These are phyloP conservation scores for Pichia sp. DNA, from an alignment of 1,139 yeast genomes.

Conservation along the genomic window DNA sequence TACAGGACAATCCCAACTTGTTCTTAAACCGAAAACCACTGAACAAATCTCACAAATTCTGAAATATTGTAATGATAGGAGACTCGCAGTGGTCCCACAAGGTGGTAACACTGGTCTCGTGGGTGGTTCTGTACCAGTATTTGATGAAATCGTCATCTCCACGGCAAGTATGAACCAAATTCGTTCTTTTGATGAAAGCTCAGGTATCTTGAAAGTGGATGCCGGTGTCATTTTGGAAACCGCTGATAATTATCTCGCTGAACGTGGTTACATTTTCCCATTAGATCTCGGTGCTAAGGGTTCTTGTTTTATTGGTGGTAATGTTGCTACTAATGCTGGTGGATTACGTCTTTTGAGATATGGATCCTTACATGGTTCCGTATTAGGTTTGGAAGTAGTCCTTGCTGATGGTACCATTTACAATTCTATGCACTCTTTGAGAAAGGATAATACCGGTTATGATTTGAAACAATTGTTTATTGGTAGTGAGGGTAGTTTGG, in stretches of 20 bases:
- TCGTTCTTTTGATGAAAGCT: constrained; percentile 71
- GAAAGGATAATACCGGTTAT: constrained; percentile 93
- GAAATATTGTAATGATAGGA: constrained; percentile 72
- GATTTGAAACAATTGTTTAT: constrained; percentile 88
- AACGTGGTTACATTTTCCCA: constrained; percentile 85
- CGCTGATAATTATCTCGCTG: constrained; percentile 76
- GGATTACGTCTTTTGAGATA: constrained; percentile 83
- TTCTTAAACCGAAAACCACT: constrained; percentile 77
- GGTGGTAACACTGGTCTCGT: constrained; percentile 98
- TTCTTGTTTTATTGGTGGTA: constrained; percentile 94
- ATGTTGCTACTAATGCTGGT: constrained; percentile 95
- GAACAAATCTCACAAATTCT: constrained; percentile 72
- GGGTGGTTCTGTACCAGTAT: constrained; percentile 91
- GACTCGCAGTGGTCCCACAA: constrained; percentile 88
- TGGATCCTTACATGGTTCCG: constrained; percentile 91
- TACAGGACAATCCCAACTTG: constrained; percentile 75
- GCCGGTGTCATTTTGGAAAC: constrained; percentile 86
- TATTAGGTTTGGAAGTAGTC: constrained; percentile 87
- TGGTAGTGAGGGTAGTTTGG: constrained; percentile 91
- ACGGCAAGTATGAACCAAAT: constrained; percentile 67
- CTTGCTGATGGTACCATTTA: constrained; percentile 82
- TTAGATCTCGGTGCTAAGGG: constrained; percentile 96
- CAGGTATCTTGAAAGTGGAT: constrained; percentile 83
- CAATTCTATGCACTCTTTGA: constrained; percentile 70
- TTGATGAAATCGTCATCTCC: constrained; percentile 80